phyloP scores from a whole-genome alignment of 2,329 filamentous ascomycete genomes.

The Colletotrichum gigasporum region DNA sequence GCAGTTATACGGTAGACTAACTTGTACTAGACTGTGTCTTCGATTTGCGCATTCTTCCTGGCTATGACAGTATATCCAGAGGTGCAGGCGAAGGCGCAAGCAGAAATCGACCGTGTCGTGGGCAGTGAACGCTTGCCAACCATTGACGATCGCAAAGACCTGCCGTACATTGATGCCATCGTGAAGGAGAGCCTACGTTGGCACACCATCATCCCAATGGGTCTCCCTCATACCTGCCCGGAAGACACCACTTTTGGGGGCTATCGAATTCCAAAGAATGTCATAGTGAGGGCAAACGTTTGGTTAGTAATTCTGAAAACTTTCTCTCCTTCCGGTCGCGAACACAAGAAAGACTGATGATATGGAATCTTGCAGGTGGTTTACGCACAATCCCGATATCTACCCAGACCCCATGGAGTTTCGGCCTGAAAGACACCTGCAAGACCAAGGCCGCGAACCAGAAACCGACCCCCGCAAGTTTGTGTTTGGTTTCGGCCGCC shows the following conservation, averaged over 20 bases:
- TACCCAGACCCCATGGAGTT: conserved; percentile 58
- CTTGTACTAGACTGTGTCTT: conserved; percentile 38
- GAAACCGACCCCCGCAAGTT: conserved; percentile 16
- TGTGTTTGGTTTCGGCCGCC: conserved; percentile 33
- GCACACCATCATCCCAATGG: conserved; percentile 60
- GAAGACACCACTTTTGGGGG: conserved; percentile 24
- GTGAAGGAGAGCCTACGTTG: conserved; percentile 66
- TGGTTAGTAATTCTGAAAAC: too few species aligned
- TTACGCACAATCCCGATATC: conserved; percentile 72
- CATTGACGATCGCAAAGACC: conserved; percentile 54
- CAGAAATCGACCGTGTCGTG: conserved; percentile 61
- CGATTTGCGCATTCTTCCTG: conserved; percentile 53
- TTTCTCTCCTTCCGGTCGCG: too few species aligned
- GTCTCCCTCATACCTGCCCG: conserved; percentile 46
- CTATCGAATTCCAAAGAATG: conserved; percentile 21
- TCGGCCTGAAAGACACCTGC: conserved; percentile 44
- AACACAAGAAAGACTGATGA: too few species aligned
- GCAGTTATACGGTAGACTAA: rapidly evolving
- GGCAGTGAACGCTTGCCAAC: conserved; percentile 55
- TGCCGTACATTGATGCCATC: conserved; percentile 63
- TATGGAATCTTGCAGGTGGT: too few species aligned
- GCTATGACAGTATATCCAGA: conserved; percentile 58
- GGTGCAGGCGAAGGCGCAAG: conserved; percentile 55
- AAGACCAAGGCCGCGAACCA: neutral
- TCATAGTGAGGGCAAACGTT: conserved; percentile 34